Evolutionary conservation across 257 asterid genomes (phyloP).

Genomic region (Primulina eburnea): DNA sequence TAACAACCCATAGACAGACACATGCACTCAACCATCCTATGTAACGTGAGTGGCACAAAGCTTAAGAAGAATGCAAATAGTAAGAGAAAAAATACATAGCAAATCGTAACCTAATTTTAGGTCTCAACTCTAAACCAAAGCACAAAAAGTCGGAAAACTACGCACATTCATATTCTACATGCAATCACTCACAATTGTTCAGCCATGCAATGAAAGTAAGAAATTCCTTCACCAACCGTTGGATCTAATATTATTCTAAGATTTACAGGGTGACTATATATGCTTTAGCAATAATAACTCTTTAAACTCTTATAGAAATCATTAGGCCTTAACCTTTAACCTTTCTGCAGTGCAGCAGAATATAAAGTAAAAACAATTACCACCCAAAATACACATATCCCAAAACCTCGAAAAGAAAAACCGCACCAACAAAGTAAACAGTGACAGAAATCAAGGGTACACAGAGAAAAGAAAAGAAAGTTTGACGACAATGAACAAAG

Average conservation of each 20-base stretch:
- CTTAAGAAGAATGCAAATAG: background rate
- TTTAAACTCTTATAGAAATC: background rate
- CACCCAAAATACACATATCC: conserved; percentile 3
- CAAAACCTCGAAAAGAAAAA: background rate
- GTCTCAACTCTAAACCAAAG: too few species aligned
- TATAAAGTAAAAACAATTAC: background rate
- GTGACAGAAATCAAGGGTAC: background rate
- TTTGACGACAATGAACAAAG: background rate
- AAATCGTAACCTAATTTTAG: too few species aligned
- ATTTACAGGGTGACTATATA: background rate
- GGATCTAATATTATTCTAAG: background rate
- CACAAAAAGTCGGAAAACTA: background rate
- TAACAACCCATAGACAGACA: background rate
- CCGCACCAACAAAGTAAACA: background rate
- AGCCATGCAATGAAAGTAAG: background rate
- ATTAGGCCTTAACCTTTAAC: conserved; percentile 10
- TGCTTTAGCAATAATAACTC: background rate
- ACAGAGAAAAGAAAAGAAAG: background rate
- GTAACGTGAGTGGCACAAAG: background rate
- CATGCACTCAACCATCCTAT: background rate
- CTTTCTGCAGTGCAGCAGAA: background rate
- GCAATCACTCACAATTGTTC: background rate
- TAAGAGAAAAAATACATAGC: background rate
- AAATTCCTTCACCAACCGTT: background rate
- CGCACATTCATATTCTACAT: background rate